These are phyloP conservation scores for Truncatella angustata DNA, from an alignment of 2,329 filamentous ascomycete species.

Conservation along the genomic window DNA sequence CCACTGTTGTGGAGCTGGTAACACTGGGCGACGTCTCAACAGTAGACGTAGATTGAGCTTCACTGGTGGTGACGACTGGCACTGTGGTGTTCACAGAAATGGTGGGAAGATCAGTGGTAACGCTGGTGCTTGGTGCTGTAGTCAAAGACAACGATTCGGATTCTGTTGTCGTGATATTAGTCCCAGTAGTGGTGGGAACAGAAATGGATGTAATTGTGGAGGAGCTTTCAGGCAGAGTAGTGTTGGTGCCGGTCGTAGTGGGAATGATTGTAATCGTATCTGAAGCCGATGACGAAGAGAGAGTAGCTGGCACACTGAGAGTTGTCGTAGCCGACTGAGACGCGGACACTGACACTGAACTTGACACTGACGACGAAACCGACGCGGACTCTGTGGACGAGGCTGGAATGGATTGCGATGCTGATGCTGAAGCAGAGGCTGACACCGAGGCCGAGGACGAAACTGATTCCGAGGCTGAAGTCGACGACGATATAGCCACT, in stretches of 20 bases:
- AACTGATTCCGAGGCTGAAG: no score
- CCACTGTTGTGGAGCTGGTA: conserved; percentile 12
- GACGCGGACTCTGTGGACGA: background rate
- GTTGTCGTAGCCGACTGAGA: background rate
- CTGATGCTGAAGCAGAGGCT: no score
- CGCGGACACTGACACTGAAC: background rate
- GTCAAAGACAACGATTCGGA: background rate
- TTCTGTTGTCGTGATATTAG: no score
- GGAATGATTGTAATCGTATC: background rate
- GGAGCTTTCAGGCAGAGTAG: no score
- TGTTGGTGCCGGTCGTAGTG: background rate
- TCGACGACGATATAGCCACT: no score
- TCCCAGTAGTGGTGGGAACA: background rate
- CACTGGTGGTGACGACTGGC: conserved; percentile 14
- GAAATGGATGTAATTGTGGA: background rate
- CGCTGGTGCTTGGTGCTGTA: background rate
- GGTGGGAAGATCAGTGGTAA: background rate
- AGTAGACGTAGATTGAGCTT: conserved; percentile 1
- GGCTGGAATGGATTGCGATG: background rate
- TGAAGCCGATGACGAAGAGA: background rate
- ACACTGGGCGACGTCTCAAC: conserved; percentile 12
- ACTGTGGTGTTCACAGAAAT: conserved; percentile 12
- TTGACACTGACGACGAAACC: background rate
- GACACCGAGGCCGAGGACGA: no score
- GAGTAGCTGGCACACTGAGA: background rate